These are phyloP conservation scores for Rhodamnia rubescens DNA, from an alignment of 345 rosid species.

Conservation along the genomic window DNA sequence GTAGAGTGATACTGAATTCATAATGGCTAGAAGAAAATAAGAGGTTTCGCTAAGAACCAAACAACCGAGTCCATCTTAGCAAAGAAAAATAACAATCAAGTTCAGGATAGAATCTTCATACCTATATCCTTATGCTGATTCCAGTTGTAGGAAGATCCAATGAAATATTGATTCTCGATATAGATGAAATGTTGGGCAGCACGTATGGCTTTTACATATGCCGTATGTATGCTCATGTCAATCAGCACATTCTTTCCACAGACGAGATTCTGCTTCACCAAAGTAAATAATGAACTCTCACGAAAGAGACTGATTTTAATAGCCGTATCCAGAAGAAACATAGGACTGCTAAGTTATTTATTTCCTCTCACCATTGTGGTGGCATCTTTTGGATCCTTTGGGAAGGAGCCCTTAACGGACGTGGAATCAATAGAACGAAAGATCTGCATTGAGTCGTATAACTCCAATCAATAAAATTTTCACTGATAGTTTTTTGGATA, in stretches of 20 bases:
- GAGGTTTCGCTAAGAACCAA: neutral
- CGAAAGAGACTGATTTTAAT: neutral
- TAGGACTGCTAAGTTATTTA: neutral
- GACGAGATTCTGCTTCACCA: constrained; percentile 57
- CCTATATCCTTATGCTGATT: constrained; percentile 65
- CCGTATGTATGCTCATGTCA: constrained; percentile 98
- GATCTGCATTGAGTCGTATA: constrained; percentile 26
- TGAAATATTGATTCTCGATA: constrained; percentile 93
- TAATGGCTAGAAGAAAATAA: neutral
- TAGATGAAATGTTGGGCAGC: constrained; percentile 93
- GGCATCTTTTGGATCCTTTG: constrained; percentile 80
- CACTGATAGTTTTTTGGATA: neutral
- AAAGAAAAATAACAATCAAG: neutral
- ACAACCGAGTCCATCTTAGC: neutral
- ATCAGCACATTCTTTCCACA: constrained; percentile 92
- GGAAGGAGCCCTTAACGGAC: constrained; percentile 74
- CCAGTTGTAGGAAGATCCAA: constrained; percentile 93
- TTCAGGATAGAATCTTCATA: constrained; percentile 5
- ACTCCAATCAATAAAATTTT: neutral
- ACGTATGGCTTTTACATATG: constrained; percentile 94
- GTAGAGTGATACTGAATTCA: neutral
- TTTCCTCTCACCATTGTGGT: constrained; percentile 44
- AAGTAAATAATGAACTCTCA: constrained; percentile 5
- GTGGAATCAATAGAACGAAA: constrained; percentile 93
- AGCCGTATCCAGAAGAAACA: neutral